Base-by-base conservation (phyloP, 73 alveolate species). In the Paraurostyla sp. region DNA sequence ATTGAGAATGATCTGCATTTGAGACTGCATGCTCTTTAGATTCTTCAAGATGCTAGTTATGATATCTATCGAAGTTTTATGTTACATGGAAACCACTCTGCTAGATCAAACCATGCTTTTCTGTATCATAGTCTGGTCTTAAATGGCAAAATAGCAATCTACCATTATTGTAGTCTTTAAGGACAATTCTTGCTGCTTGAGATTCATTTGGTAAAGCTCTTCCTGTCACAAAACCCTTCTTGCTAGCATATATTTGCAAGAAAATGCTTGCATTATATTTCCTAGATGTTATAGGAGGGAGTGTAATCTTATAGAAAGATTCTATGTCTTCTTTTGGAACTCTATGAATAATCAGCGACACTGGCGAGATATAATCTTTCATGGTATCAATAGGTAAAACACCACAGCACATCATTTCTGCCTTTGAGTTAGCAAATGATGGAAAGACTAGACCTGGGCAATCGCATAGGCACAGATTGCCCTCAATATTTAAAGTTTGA, bases 391-490 rank as follows among this genome's bases (percentile, higher is more conserved):
- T 98, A 23, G 99, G 99, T 80, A 96, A 87, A 30, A 98, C 99
- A 29, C 99, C 99, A 87, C 98, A 95, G 60, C 98, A 96, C 71
- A 96, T 94, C 99, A 98, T 96, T 80, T 98, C 99, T 4, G 99
- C 99, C 86, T 97, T 96, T 11, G 99, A 93, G 58, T 97, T 76
- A 30, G 99, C 94, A 71, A 98, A 97, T 42, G 98, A 93, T 20
- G 99, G 99, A 75, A 98, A 98, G 48, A 98, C 98, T 16, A 98
- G 94, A 11, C 99, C 99, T 32, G 99, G 99, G 89, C 99, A 98
- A 93, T 98, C 99, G 59, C 99, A 94, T 76, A 98, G 88, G 73
- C 97, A 89, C 52, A 96, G 75, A 65, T 95, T 93, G 76, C 82
- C 93, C 32, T 68, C 93, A 42, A 98, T 91, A 78, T 83, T 91